Percentiles rank a stretch among this genome's conserved stretches.
Evolutionary conservation across 305 asterid genomes (phyloP).

Genomic region (Solanum aculeatissimum): DNA sequence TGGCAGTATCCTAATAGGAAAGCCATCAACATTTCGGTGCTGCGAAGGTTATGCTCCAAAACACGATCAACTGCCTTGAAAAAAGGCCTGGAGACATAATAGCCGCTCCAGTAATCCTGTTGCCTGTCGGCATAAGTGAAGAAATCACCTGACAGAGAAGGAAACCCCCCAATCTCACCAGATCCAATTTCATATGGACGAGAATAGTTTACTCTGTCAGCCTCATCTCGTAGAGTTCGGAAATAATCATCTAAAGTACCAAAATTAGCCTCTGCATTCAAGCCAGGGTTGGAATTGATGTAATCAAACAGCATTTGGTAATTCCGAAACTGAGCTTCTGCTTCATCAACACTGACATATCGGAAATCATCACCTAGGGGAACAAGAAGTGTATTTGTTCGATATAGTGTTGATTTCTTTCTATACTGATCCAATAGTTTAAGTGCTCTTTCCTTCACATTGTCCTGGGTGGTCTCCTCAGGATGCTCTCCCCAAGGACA

Average conservation of each 20-base stretch:
- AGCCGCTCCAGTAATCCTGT: slow-evolving; percentile 98
- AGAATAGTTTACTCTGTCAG: slow-evolving; percentile 74
- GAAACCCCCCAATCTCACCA: slow-evolving; percentile 78
- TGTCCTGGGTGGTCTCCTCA: slow-evolving; percentile 76
- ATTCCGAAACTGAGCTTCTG: slow-evolving; percentile 96
- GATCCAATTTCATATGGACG: slow-evolving; percentile 70
- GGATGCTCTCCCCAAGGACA: slow-evolving; percentile 96
- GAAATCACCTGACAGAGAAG: slow-evolving; percentile 90
- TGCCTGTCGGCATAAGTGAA: slow-evolving; percentile 92
- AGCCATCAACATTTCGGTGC: slow-evolving; percentile 91
- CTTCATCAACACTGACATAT: slow-evolving; percentile 87
- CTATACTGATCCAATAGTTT: slow-evolving; percentile 76
- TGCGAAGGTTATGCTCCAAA: slow-evolving; percentile 88
- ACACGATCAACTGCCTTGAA: slow-evolving; percentile 96
- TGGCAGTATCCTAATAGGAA: slow-evolving; percentile 81
- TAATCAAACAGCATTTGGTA: slow-evolving; percentile 83
- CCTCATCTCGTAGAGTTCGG: slow-evolving; percentile 66
- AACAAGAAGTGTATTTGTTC: slow-evolving; percentile 87
- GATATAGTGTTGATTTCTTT: slow-evolving; percentile 85
- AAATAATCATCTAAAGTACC: slow-evolving; percentile 95
- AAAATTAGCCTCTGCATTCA: slow-evolving; percentile 86
- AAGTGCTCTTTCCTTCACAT: slow-evolving; percentile 84
- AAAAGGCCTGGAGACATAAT: slow-evolving; percentile 96
- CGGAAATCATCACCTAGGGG: slow-evolving; percentile 99
- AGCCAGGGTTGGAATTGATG: slow-evolving; percentile 76